A percentile compares a stretch with the other conserved stretches of the same genome.
Evolutionary conservation across 2,329 filamentous ascomycete species (phyloP).

Genomic region (Phaeosphaeriaceae sp.): DNA sequence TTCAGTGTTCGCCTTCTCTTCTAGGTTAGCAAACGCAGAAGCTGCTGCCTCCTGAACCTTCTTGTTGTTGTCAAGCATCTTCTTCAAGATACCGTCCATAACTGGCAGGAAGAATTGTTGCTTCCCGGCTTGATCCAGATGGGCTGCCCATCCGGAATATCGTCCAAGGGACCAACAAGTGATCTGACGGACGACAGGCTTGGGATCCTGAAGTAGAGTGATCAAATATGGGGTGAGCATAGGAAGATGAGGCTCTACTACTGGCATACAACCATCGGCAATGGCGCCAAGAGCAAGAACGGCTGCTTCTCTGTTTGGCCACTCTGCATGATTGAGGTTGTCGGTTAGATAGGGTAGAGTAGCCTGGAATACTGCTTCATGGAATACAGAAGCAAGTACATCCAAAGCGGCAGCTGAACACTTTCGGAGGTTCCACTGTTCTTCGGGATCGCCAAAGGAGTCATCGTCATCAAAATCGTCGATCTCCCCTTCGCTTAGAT

Average conservation of each 20-base stretch:
- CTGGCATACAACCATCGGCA: conserved; percentile 90
- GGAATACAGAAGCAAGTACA: conserved; percentile 90
- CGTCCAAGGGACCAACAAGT: conserved; percentile 97
- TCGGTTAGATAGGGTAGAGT: conserved; percentile 92
- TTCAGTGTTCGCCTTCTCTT: conserved; percentile 85
- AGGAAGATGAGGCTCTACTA: conserved; percentile 87
- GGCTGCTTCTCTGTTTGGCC: conserved; percentile 91
- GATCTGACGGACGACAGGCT: conserved; percentile 93
- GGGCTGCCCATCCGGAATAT: conserved; percentile 91
- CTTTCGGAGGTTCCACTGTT: conserved; percentile 93
- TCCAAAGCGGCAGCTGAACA: conserved; percentile 96
- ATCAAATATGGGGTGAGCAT: conserved; percentile 91
- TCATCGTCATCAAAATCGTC: conserved; percentile 76
- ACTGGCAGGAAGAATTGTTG: conserved; percentile 88
- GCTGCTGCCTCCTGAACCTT: conserved; percentile 96
- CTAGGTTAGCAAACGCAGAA: conserved; percentile 93
- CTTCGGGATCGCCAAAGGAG: conserved; percentile 77
- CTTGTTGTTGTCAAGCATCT: conserved; percentile 98
- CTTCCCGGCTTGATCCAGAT: conserved; percentile 71
- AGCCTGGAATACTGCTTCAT: conserved; percentile 83
- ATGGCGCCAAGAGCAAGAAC: conserved; percentile 94
- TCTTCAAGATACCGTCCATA: conserved; percentile 93
- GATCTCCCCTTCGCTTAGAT: conserved; percentile 87
- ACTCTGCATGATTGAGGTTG: conserved; percentile 86
- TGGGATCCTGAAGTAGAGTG: conserved; percentile 79